Conservation (phyloP, 2,329 filamentous ascomycete species). For the Aureobasidium sp. region DNA sequence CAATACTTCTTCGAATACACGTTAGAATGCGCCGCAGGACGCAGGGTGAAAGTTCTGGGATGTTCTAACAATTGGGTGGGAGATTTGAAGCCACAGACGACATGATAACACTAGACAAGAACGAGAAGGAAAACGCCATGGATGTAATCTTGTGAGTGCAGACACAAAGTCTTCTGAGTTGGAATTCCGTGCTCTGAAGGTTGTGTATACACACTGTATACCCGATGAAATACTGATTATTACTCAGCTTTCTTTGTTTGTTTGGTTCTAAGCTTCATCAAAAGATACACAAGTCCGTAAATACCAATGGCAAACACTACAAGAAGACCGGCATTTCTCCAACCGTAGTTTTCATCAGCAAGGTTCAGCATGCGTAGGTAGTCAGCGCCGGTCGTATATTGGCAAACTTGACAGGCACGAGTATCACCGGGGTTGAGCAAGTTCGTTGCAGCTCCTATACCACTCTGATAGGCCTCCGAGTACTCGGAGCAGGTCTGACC, state of each 20-base stretch:
- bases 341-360: neutral
- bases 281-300: slow-evolving; percentile 8
- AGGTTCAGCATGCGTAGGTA: slow-evolving; percentile 12
- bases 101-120: no score
- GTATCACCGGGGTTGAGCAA: slow-evolving; percentile 45
- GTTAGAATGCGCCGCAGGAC: no score
- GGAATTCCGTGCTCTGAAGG: no score
- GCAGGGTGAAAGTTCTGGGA: no score
- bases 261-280: slow-evolving; percentile 21
- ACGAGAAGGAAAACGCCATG: no score
- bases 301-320: neutral
- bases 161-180: no score
- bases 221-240: neutral
- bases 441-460: slow-evolving; percentile 34
- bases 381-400: slow-evolving; percentile 14
- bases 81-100: no score
- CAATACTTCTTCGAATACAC: no score
- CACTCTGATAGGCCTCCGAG: slow-evolving; percentile 39
- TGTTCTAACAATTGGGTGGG: no score
- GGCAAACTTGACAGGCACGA: slow-evolving; percentile 1
- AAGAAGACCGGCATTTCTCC: slow-evolving; percentile 10
- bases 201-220: no score
- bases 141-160: no score
- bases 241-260: neutral
- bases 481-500: slow-evolving; percentile 43